phyloP scores from a whole-genome alignment of 257 asterid species.

The Striga asiatica region DNA sequence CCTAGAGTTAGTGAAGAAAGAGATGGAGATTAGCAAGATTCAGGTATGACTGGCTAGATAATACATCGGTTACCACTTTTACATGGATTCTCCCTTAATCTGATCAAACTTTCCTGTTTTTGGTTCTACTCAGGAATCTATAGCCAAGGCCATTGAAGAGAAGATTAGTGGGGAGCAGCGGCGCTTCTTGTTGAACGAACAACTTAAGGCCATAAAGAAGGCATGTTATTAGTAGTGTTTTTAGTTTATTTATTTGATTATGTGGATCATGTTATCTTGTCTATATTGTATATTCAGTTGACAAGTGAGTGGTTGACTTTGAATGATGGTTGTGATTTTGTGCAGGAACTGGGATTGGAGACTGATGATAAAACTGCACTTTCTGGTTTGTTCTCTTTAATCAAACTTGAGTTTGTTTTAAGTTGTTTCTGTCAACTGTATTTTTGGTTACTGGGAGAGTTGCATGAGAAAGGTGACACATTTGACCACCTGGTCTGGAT shows the following conservation, averaged over 20 bases:
- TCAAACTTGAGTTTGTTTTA: not conserved
- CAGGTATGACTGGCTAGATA: constrained; percentile 43
- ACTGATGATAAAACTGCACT: constrained; percentile 98
- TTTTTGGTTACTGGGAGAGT: not conserved
- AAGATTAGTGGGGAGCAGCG: constrained; percentile 98
- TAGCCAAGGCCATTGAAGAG: constrained; percentile 97
- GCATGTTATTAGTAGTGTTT: constrained; percentile 21
- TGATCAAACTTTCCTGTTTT: constrained; percentile 14
- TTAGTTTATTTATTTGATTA: constrained; percentile 1
- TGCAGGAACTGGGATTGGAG: constrained; percentile 94
- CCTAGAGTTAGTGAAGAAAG: constrained; percentile 89
- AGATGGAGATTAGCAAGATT: constrained; percentile 95
- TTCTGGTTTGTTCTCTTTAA: constrained; percentile 46
- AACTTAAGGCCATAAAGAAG: constrained; percentile 97
- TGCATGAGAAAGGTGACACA: not conserved
- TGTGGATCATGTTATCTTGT: not conserved
- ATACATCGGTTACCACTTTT: not conserved
- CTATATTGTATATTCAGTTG: constrained; percentile 12
- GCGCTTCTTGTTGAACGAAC: constrained; percentile 86
- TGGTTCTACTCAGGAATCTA: constrained; percentile 58
- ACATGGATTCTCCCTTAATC: not conserved
- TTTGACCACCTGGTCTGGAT: not conserved
- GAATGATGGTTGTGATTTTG: constrained; percentile 10
- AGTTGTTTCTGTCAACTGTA: not conserved
- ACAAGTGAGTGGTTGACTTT: not conserved